A percentile compares a stretch with the other conserved stretches of the same genome.
phyloP scores from a whole-genome alignment of 1,284 basidiomycete species.

The Melampsora allii-populina region DNA sequence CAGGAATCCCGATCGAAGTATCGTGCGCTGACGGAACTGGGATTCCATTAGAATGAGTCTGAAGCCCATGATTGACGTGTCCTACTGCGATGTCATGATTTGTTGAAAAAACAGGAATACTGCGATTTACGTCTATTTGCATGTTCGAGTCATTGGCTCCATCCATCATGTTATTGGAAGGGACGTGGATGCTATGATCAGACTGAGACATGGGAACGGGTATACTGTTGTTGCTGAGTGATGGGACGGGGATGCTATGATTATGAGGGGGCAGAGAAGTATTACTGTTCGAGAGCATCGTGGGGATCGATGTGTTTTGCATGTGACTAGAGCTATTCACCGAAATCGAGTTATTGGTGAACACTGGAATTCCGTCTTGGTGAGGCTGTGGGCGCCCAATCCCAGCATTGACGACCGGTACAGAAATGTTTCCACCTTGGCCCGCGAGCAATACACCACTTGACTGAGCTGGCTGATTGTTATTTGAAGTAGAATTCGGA shows the following conservation, averaged over 20 bases:
- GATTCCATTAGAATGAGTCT: background rate
- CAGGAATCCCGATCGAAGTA: slow-evolving; percentile 26
- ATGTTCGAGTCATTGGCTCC: slow-evolving; percentile 4
- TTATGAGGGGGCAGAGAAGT: background rate
- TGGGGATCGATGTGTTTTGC: too few relatives aligned
- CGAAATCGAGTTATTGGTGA: too few relatives aligned
- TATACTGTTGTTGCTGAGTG: slow-evolving; percentile 27
- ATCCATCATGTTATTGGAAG: slow-evolving; percentile 1
- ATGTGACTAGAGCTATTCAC: too few relatives aligned
- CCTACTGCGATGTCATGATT: slow-evolving; percentile 8
- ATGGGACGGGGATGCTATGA: slow-evolving; percentile 33
- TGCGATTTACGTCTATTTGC: background rate
- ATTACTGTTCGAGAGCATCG: too few relatives aligned
- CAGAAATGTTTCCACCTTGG: slow-evolving; percentile 25
- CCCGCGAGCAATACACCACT: background rate
- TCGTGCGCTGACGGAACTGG: background rate
- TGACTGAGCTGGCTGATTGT: background rate
- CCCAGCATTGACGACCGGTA: background rate
- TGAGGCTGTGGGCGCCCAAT: background rate
- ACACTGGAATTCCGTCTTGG: too few relatives aligned
- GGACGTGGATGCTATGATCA: background rate
- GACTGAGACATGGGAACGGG: slow-evolving; percentile 13
- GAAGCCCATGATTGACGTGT: background rate
- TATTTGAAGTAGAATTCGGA: slow-evolving; percentile 11
- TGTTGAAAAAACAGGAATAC: slow-evolving; percentile 23